Evolutionary conservation across 805 yeast genomes (phyloP), one percentile per base, ranked within the genome.

Genomic region (Starmerella kuoi): DNA sequence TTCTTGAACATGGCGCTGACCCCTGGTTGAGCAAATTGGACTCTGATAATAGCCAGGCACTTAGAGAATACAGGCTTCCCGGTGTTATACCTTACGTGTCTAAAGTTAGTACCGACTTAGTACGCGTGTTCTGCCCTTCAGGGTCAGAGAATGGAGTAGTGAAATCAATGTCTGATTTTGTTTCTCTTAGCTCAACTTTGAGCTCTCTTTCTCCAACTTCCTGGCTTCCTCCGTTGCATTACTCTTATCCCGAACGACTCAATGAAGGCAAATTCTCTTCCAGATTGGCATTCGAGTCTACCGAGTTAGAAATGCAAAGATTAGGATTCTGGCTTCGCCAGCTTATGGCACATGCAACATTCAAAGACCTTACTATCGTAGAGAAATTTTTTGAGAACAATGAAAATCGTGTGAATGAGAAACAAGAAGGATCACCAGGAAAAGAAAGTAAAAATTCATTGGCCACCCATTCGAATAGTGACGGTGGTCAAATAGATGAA

Each of bases 1-100:
- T 88, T 0, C 45, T 81, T 2, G 46, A 56, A 7, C 76, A 76
- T 48, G 60, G 79, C 24, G 58, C 81, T 3, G 70, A 73, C 20
- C 49, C 76, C 2, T 33, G 37, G 37, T 9, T 22, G 6, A 26
- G 26, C 4, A 9, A 21, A 6, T 18, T 5, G 24, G 22, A 18
- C n/a, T 21, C 22, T 18, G 5, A 15, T 15, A 5, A 6, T 5
- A 17, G 14, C 37, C 37, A 24, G 9, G 14, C 8, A 5, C 37
- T 33, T 9, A n/a, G 37, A 5, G 27, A 15, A 7, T 20, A n/a
- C 11, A 19, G 37, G 17, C 17, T 32, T 23, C 23, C 21, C 6
- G 22, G 21, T 23, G 6, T 21, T 19, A 11, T 25, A 14, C 28
- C 28, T 11, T 30, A 30, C 17, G 33, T 30, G 9, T n/a, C 33